These are phyloP conservation scores for Mortierella sp. DNA, from an alignment of 371 early-diverging fungal genomes.

Conservation along the genomic window DNA sequence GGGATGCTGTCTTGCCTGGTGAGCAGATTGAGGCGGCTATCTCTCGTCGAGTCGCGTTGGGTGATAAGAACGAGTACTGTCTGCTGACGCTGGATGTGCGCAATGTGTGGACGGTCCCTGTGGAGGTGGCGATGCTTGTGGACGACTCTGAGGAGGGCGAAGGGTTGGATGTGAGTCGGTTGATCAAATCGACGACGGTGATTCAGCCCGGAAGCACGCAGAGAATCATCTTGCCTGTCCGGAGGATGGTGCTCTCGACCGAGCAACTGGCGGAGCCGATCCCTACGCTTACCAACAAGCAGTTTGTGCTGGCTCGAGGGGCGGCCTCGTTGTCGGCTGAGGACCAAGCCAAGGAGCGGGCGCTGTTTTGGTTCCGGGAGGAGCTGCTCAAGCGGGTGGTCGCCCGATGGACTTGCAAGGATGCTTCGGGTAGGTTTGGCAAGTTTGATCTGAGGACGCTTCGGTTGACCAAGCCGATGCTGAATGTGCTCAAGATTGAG, in stretches of 20 bases:
- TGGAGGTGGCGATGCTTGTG: constrained; percentile 76
- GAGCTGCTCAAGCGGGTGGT: constrained; percentile 69
- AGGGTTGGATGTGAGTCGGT: constrained; percentile 40
- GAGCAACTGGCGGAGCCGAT: constrained; percentile 67
- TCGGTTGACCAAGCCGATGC: constrained; percentile 65
- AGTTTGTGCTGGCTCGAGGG: constrained; percentile 80
- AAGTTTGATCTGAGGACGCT: constrained; percentile 65
- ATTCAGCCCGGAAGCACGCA: constrained; percentile 68
- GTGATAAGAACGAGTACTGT: constrained; percentile 72
- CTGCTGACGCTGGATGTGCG: constrained; percentile 84
- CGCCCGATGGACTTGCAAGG: constrained; percentile 67
- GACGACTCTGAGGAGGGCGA: constrained; percentile 65
- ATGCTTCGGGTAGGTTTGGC: constrained; percentile 63
- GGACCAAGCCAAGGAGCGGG: constrained; percentile 69
- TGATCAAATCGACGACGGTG: constrained; percentile 62
- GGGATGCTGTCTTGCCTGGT: constrained; percentile 45
- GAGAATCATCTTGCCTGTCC: constrained; percentile 78
- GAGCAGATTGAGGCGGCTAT: constrained; percentile 55
- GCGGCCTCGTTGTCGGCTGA: constrained; percentile 62
- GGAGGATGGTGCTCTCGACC: constrained; percentile 69
- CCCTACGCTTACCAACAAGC: constrained; percentile 82
- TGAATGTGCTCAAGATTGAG: constrained; percentile 69
- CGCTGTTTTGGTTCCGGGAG: constrained; percentile 86
- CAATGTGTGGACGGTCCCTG: constrained; percentile 80
- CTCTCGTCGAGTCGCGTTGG: constrained; percentile 41